A percentile compares a stretch with the other conserved stretches of the same genome.
These are phyloP conservation scores for Pythium folliculosum DNA, from an alignment of 352 stramenopile genomes.

Conservation along the genomic window DNA sequence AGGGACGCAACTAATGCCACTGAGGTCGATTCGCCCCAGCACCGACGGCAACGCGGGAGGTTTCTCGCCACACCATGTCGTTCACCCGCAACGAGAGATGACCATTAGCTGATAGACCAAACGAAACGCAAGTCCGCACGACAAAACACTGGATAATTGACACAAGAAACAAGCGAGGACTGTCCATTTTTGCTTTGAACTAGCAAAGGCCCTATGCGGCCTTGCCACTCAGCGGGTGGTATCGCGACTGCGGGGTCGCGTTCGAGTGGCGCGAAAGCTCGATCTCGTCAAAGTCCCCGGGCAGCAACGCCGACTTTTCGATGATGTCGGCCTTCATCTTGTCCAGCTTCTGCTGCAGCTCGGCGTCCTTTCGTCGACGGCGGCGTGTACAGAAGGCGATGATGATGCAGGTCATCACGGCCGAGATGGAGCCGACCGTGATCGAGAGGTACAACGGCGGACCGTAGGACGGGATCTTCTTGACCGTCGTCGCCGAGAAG, in stretches of 20 bases:
- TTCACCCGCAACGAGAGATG: background rate
- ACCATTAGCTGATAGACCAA: background rate
- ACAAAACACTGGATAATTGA: background rate
- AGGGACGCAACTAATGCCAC: slow-evolving; percentile 26
- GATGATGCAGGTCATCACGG: slow-evolving; percentile 43
- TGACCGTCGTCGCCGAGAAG: background rate
- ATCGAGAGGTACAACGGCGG: slow-evolving; percentile 37
- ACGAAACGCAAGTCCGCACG: background rate
- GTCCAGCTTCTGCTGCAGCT: slow-evolving; percentile 33
- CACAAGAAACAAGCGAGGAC: slow-evolving; percentile 8
- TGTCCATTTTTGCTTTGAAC: background rate
- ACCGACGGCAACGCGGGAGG: background rate
- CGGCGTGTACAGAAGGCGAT: slow-evolving; percentile 40
- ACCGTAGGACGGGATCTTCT: slow-evolving; percentile 26
- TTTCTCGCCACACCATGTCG: background rate
- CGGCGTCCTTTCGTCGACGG: slow-evolving; percentile 17
- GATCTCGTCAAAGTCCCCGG: slow-evolving; percentile 25
- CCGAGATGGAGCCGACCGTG: slow-evolving; percentile 26
- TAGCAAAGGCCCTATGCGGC: slow-evolving; percentile 6
- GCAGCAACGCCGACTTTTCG: slow-evolving; percentile 24
- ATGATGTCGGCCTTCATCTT: slow-evolving; percentile 34
- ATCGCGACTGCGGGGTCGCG: slow-evolving; percentile 23
- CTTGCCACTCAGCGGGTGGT: slow-evolving; percentile 20
- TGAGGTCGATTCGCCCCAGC: too few species aligned
- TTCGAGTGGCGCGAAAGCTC: slow-evolving; percentile 20